Percentiles rank a stretch among this genome's conserved stretches.
Conservation (phyloP, 208 protist genomes). For the Trypanosoma brucei region DNA sequence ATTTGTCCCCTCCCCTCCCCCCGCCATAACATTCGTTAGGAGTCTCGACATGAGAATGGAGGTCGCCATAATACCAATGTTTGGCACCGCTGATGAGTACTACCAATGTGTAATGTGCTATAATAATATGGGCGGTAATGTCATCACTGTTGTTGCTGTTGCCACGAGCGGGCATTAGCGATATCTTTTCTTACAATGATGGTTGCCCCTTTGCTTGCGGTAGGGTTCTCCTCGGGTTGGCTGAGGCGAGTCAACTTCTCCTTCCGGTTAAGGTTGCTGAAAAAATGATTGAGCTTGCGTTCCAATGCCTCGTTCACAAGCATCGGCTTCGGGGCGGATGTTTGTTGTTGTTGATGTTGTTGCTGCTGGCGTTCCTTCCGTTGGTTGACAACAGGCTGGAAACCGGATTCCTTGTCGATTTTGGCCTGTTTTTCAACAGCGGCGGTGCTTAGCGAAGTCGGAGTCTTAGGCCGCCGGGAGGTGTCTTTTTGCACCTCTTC, state of each 20-base stretch:
- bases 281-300: constrained; percentile 69
- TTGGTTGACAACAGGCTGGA: constrained; percentile 31
- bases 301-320: constrained; percentile 50
- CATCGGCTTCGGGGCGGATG: constrained; percentile 3
- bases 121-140: no score
- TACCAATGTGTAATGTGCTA: no score
- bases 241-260: constrained; percentile 22
- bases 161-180: constrained; percentile 40
- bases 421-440: constrained; percentile 36
- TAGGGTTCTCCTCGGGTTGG: constrained; percentile 23
- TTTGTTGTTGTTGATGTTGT: constrained; percentile 2
- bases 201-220: constrained; percentile 21
- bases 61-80: no score
- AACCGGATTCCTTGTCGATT: constrained; percentile 48
- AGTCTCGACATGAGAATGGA: no score
- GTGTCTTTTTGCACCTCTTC: constrained; percentile 35
- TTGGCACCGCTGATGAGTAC: no score
- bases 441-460: not conserved
- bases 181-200: constrained; percentile 52
- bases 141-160: not conserved
- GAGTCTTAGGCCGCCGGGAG: not conserved
- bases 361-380: constrained; percentile 6
- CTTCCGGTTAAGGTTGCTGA: constrained; percentile 41
- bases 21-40: no score
- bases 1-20: no score